phyloP scores from a whole-genome alignment of 192 early-diverging fungal genomes.

The Rhizophagus sp. region DNA sequence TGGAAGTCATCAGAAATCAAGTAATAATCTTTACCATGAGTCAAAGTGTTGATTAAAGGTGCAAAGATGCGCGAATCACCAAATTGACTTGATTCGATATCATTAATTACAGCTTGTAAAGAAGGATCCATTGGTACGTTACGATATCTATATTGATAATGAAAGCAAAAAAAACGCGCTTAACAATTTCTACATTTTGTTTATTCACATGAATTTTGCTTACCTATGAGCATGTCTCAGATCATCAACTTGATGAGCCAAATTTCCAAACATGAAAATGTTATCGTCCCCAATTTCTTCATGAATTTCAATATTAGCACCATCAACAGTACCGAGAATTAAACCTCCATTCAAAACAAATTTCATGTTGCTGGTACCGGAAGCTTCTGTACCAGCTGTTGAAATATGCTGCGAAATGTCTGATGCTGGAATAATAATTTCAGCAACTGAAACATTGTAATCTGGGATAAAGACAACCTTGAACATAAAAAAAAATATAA shows the following conservation, averaged over 20 bases:
- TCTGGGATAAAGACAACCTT: conserved; percentile 94
- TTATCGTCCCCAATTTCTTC: conserved; percentile 97
- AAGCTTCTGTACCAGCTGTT: conserved; percentile 98
- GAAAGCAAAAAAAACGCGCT: not conserved
- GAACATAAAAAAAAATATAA: not conserved
- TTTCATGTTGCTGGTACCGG: conserved; percentile 99
- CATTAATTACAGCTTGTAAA: conserved; percentile 78
- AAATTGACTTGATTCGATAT: conserved; percentile 79
- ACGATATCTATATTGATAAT: conserved; percentile 58
- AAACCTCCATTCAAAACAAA: conserved; percentile 98
- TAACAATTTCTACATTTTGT: not conserved
- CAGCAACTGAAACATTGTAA: conserved; percentile 97
- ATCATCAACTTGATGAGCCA: conserved; percentile 92
- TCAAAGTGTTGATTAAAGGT: conserved; percentile 75
- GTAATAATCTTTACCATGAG: conserved; percentile 88
- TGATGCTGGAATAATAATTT: conserved; percentile 94
- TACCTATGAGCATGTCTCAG: conserved; percentile 86
- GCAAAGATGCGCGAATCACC: conserved; percentile 80
- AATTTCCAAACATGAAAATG: conserved; percentile 96
- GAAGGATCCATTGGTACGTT: conserved; percentile 73
- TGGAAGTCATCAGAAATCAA: conserved; percentile 85
- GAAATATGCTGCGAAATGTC: conserved; percentile 99
- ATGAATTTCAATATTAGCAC: conserved; percentile 98
- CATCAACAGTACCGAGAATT: conserved; percentile 97
- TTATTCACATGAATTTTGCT: not conserved